phyloP scores from a whole-genome alignment of 768 basidiomycete genomes.

The Neoboletus brunneissimus region DNA sequence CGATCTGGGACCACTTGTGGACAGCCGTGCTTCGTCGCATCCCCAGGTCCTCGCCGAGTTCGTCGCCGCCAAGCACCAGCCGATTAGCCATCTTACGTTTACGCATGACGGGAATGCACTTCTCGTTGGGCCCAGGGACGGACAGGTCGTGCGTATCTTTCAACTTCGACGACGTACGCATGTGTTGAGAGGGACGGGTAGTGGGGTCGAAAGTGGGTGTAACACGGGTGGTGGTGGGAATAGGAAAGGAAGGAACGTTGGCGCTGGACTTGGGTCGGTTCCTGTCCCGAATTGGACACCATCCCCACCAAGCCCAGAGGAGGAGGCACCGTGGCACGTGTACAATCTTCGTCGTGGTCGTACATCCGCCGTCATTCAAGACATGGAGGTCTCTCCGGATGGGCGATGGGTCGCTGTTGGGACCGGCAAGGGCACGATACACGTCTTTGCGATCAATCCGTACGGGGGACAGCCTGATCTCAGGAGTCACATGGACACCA shows the following conservation, averaged over 20 bases:
- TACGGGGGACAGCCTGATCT: slow-evolving; percentile 69
- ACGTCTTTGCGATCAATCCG: slow-evolving; percentile 76
- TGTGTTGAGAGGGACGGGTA: slow-evolving; percentile 10
- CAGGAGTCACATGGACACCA: slow-evolving; percentile 55
- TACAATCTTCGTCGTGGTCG: slow-evolving; percentile 70
- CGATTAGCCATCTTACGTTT: slow-evolving; percentile 48
- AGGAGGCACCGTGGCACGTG: slow-evolving; percentile 46
- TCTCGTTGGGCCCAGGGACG: slow-evolving; percentile 51
- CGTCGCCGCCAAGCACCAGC: slow-evolving; percentile 44
- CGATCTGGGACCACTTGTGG: slow-evolving; percentile 44
- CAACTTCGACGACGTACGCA: no score
- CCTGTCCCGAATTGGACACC: slow-evolving; percentile 2
- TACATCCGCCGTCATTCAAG: slow-evolving; percentile 63
- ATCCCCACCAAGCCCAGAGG: neutral
- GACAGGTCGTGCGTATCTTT: slow-evolving; percentile 53
- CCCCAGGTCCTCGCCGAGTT: slow-evolving; percentile 46
- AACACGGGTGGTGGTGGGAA: neutral
- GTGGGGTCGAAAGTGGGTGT: neutral
- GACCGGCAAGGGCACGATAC: slow-evolving; percentile 62
- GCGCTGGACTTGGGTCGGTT: neutral
- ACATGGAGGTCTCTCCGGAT: slow-evolving; percentile 51
- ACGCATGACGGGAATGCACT: slow-evolving; percentile 52
- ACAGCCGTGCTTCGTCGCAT: slow-evolving; percentile 13
- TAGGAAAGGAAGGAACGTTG: neutral
- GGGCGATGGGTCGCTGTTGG: slow-evolving; percentile 69